Base-by-base conservation (phyloP, 768 basidiomycete species). In the Leccinum longicurvipes region DNA sequence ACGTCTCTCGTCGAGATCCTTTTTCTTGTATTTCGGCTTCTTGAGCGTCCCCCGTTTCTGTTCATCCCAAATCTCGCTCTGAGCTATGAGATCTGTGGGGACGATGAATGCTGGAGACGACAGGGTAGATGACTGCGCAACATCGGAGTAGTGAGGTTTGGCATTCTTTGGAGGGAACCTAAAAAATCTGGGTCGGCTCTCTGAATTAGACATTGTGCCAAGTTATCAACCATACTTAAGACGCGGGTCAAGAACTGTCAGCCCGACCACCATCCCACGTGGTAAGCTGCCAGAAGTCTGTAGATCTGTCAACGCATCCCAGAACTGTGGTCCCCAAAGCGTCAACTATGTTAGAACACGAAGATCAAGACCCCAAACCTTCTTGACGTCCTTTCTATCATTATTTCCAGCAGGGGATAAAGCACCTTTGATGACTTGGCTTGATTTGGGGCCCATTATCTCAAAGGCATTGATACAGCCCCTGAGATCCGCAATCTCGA, bases 141-240 rank as follows among this genome's bases (percentile, higher is more conserved):
- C 36, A 21, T 67, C 59, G 12, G 68, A 66, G 6, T 68, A 46
- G 5, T 69, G 66, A 3, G 77, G 67, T 65, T 83, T 84, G 2
- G 84, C 80, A 61, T 90, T 89, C 68, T 86, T 83, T 0, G 92
- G 93, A 48, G 93, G 93, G 65, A 93, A 95, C 60, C 93, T 95
- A 24, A 51, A 50, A 27, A 39, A 2, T 24, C 0, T 17, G 53
- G 8, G 46, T 50, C 12, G 23, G 5, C 51, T 53, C 6, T 55
- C 3, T 52, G 14, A 34, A 21, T 6, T 6, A 17, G n/a, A 36
- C 27, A 25, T 23, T 3, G 23, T 14, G n/a, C 17, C 6, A 5
- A 34, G 53, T 31, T 28, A 29, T 47, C 27, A 10, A 32, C 68
- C 82, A 31, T 60, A 95, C 95, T 78, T 88, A 12, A 98, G 74